A percentile compares a stretch with the other conserved stretches of the same genome.
These are phyloP conservation scores for Punica granatum DNA, from an alignment of 345 rosid species.

Conservation along the genomic window DNA sequence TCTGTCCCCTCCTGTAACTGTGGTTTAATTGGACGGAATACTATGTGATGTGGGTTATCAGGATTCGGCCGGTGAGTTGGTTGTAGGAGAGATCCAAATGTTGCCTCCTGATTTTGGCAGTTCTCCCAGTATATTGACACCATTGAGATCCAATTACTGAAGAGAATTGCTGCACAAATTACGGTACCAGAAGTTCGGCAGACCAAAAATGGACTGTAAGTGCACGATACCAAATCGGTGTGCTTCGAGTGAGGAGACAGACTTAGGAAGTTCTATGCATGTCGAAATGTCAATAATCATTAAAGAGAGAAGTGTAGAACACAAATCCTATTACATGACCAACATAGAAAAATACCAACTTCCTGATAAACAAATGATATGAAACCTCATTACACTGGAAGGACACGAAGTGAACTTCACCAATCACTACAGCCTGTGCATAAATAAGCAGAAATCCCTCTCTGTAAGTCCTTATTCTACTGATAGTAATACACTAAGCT, in stretches of 20 bases:
- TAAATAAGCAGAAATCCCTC: neutral
- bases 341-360: neutral
- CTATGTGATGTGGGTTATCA: no score
- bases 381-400: neutral
- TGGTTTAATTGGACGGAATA: neutral
- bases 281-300: neutral
- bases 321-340: neutral
- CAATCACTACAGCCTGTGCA: neutral
- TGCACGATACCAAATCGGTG: no score
- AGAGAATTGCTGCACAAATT: no score
- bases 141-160: no score
- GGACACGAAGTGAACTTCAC: neutral
- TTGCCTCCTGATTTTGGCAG: no score
- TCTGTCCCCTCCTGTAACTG: neutral
- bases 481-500: neutral
- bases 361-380: neutral
- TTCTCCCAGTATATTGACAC: no score
- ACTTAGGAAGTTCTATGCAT: neutral
- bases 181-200: no score
- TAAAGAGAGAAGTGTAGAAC: neutral
- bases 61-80: no score
- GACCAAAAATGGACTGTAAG: no score
- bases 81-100: no score
- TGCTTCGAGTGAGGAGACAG: neutral
- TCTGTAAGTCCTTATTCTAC: neutral